Conservation (phyloP, 306 rosid genomes). For the Gastrolobium villosum region DNA sequence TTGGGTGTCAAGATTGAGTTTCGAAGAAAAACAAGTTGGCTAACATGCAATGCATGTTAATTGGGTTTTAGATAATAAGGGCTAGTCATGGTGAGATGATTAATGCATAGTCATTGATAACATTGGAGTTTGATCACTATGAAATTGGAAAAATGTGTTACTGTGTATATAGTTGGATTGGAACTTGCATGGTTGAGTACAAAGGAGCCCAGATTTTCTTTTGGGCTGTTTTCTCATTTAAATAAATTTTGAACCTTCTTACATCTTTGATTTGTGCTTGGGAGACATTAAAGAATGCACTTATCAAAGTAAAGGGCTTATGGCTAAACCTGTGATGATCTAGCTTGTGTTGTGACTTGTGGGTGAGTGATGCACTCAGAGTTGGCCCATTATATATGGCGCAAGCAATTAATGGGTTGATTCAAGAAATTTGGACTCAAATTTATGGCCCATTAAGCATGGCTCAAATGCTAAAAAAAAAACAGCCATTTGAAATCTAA, state of each 20-base stretch:
- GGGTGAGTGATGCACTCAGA: not conserved
- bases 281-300: conserved; percentile 20
- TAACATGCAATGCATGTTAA: conserved; percentile 16
- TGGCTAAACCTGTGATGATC: not conserved
- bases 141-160: conserved; percentile 22
- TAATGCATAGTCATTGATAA: not conserved
- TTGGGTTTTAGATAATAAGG: conserved; percentile 8
- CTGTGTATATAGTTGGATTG: conserved; percentile 12
- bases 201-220: not conserved
- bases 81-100: conserved; percentile 17
- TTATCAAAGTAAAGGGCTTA: conserved; percentile 10
- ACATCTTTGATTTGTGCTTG: not conserved
- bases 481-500: too few species aligned
- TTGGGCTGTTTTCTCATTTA: not conserved
- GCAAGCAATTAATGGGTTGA: too few species aligned
- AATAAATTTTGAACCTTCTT: not conserved
- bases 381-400: too few species aligned
- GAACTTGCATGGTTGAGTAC: conserved; percentile 12
- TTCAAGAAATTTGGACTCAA: too few species aligned
- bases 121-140: conserved; percentile 10
- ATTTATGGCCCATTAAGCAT: too few species aligned
- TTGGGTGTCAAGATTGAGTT: conserved; percentile 11
- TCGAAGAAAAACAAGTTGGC: not conserved
- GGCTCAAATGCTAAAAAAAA: too few species aligned
- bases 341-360: not conserved